These are phyloP conservation scores for Penicillium daleae DNA, from an alignment of 495 filamentous ascomycete genomes.

Conservation along the genomic window DNA sequence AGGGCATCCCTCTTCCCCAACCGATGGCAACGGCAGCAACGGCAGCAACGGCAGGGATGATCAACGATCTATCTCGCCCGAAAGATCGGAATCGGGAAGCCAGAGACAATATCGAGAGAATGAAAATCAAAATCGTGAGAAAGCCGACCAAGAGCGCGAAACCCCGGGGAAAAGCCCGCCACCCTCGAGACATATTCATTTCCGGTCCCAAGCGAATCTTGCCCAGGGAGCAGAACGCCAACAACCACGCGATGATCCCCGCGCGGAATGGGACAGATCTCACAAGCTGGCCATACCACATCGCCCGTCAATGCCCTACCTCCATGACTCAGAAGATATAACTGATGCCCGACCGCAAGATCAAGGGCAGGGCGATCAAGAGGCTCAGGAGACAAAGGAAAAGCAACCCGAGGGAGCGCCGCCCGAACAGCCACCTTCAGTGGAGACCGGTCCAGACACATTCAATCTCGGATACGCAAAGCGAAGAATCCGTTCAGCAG, in stretches of 20 bases:
- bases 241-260: not conserved
- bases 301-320: slow-evolving; percentile 13
- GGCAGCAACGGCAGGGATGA: not conserved
- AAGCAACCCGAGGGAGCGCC: slow-evolving; percentile 7
- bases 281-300: slow-evolving; percentile 7
- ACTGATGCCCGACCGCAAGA: slow-evolving; percentile 6
- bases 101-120: not conserved
- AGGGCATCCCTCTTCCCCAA: not conserved
- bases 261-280: slow-evolving; percentile 12
- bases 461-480: not conserved
- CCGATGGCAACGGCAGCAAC: not conserved
- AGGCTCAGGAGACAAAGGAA: not conserved
- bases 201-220: slow-evolving; percentile 16
- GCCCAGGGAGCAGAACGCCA: slow-evolving; percentile 1
- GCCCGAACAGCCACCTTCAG: not conserved
- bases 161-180: not conserved
- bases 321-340: slow-evolving; percentile 21
- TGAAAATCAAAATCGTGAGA: not conserved
- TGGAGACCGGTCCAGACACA: not conserved
- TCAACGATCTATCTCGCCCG: not conserved
- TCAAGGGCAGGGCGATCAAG: not conserved
- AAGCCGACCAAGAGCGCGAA: not conserved
- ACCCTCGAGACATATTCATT: slow-evolving; percentile 23
- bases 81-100: not conserved
- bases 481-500: slow-evolving; percentile 5